phyloP scores from a whole-genome alignment of 352 stramenopile genomes.

The Globisporangium nodosum region DNA sequence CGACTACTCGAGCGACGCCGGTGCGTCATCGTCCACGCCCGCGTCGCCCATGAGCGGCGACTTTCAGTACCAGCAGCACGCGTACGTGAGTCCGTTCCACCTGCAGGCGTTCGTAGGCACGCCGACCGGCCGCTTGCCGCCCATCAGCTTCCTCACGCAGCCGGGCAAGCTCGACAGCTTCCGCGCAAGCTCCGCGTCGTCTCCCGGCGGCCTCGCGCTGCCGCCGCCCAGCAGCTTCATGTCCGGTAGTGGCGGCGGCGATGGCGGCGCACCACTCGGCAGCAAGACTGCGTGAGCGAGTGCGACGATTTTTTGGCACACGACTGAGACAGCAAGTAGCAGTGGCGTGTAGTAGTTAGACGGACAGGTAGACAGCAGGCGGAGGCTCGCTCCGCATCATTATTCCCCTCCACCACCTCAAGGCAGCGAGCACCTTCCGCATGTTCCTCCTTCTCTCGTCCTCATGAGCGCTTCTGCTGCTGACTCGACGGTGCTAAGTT shows the following conservation, averaged over 20 bases:
- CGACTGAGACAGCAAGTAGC: not conserved
- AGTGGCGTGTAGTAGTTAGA: not conserved
- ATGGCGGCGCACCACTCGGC: slow-evolving; percentile 20
- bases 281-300: slow-evolving; percentile 50
- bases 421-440: not conserved
- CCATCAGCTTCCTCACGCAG: slow-evolving; percentile 73
- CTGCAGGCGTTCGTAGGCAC: slow-evolving; percentile 15
- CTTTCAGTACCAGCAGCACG: slow-evolving; percentile 9
- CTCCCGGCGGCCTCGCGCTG: slow-evolving; percentile 14
- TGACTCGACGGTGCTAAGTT: too few relatives aligned
- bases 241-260: slow-evolving; percentile 18
- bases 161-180: slow-evolving; percentile 62
- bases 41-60: slow-evolving; percentile 32
- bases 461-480: too few relatives aligned
- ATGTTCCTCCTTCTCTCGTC: too few relatives aligned
- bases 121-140: slow-evolving; percentile 42
- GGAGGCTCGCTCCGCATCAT: not conserved
- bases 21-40: slow-evolving; percentile 16
- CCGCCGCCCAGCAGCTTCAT: slow-evolving; percentile 54
- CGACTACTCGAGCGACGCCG: slow-evolving; percentile 24
- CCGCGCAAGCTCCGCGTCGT: slow-evolving; percentile 32
- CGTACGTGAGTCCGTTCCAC: slow-evolving; percentile 8
- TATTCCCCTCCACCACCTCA: not conserved
- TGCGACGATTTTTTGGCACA: not conserved
- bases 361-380: not conserved